Conservation (phyloP, 129 eudicot genomes). For the Chrysanthemum makinoi region DNA sequence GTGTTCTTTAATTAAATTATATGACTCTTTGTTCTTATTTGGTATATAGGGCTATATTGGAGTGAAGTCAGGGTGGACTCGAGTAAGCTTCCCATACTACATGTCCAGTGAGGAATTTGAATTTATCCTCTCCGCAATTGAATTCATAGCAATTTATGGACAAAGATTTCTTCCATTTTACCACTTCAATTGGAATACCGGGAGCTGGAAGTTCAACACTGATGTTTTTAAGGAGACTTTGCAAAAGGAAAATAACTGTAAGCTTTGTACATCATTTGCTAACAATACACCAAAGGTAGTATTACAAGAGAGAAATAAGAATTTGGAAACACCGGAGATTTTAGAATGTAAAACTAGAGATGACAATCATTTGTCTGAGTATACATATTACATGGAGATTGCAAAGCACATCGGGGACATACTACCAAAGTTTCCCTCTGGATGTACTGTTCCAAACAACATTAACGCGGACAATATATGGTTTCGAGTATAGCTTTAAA, state of each 20-base stretch:
- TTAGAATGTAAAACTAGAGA: background rate
- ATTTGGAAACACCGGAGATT: background rate
- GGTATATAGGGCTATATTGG: conserved; percentile 62
- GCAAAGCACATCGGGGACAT: conserved; percentile 48
- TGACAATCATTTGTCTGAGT: background rate
- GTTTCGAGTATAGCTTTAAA: conserved; percentile 29
- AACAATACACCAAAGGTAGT: background rate
- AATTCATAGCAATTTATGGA: conserved; percentile 59
- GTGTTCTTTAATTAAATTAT: no score
- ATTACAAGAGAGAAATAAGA: no score
- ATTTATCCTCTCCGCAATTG: conserved; percentile 56
- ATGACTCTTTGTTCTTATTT: background rate
- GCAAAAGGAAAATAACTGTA: conserved; percentile 10
- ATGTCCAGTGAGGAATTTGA: conserved; percentile 68
- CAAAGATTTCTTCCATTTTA: conserved; percentile 68
- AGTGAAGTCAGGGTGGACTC: conserved; percentile 73
- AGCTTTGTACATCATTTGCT: background rate
- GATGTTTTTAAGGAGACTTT: conserved; percentile 13
- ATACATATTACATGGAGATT: conserved; percentile 43
- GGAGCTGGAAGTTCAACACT: conserved; percentile 54
- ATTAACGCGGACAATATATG: conserved; percentile 36
- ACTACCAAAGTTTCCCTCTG: conserved; percentile 51
- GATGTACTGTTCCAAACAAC: conserved; percentile 40
- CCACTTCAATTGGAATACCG: conserved; percentile 59
- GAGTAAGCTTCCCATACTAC: conserved; percentile 76